Evolutionary conservation across 176 grass and related monocot species (phyloP), one percentile per base, ranked within the genome.

Genomic region (Secale cereale): DNA sequence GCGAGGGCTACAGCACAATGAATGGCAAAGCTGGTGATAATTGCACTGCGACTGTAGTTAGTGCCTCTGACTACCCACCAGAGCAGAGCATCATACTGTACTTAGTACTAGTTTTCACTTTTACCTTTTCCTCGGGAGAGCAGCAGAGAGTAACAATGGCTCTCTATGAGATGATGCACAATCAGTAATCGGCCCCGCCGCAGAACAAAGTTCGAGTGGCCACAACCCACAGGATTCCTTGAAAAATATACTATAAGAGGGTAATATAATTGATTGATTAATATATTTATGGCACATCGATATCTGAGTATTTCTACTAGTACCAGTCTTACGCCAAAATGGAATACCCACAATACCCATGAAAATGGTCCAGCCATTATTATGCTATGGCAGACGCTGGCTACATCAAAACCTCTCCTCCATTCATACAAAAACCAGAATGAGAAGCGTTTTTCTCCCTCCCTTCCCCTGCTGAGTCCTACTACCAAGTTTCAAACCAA

Each of bases 391-490:
- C 85, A 77, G 46, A 62, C 46, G 17, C 28, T 10, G 76, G 81
- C 50, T 23, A 59, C 76, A 4, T 43, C 36, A 31, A 59, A 76
- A 63, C 70, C 40, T 87, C 81, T 84, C 76, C 72, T 80, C 82
- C 74, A 74, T 85, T 87, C 81, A 77, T 76, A 87, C 77, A 87
- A 91, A 91, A 87, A 81, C 50, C 56, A 71, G 89, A 91, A 85
- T 59, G 81, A 83, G 85, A 87, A 48, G 89, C 71, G 27, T 48
- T 69, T 69, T 54, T n/a, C 60, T 80, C 19, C 5, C 32, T 56
- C n/a, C 14, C 17, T 13, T 9, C 20, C 10, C 4, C 74, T 36
- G 12, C 27, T 70, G 50, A 70, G 22, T 45, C 31, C 29, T 43
- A 50, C 29, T 43, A 50, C 32, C 19, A 37, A 70, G 29, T 39